Conservation (phyloP, 176 grass and related monocot genomes). For the Pontederia paniculata region DNA sequence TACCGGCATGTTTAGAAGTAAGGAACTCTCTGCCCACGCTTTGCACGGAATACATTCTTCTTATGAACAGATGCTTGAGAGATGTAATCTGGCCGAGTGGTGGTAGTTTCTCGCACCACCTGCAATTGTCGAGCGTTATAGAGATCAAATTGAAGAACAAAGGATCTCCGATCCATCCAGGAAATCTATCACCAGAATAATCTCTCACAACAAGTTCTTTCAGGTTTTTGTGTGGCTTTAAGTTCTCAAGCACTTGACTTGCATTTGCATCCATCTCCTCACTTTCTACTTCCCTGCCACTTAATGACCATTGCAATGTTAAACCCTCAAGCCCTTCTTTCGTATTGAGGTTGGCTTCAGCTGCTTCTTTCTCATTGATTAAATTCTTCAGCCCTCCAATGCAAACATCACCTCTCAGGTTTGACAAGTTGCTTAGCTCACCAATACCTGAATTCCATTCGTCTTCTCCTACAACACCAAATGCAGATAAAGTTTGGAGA, state of each 20-base stretch:
- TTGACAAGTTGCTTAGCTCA: conserved; percentile 2
- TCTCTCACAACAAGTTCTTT: conserved; percentile 28
- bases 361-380: background rate
- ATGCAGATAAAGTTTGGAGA: conserved; percentile 24
- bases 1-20: background rate
- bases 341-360: conserved; percentile 3
- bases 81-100: conserved; percentile 19
- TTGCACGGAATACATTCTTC: conserved; percentile 10
- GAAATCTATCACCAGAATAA: conserved; percentile 20
- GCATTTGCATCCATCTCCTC: background rate
- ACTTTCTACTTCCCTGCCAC: conserved; percentile 5
- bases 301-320: conserved; percentile 20
- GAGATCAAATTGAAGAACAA: conserved; percentile 11
- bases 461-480: conserved; percentile 19
- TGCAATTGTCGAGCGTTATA: conserved; percentile 21
- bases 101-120: conserved; percentile 23
- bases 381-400: background rate
- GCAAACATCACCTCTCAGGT: conserved; percentile 7
- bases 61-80: conserved; percentile 20
- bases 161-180: conserved; percentile 24
- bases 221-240: conserved; percentile 20
- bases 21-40: conserved; percentile 16
- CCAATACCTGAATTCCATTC: background rate
- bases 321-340: conserved; percentile 21
- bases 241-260: conserved; percentile 19